Percentiles rank a stretch among this genome's conserved stretches.
Conservation (phyloP, 1,139 yeast species). For the Lodderomyces elongisporus region DNA sequence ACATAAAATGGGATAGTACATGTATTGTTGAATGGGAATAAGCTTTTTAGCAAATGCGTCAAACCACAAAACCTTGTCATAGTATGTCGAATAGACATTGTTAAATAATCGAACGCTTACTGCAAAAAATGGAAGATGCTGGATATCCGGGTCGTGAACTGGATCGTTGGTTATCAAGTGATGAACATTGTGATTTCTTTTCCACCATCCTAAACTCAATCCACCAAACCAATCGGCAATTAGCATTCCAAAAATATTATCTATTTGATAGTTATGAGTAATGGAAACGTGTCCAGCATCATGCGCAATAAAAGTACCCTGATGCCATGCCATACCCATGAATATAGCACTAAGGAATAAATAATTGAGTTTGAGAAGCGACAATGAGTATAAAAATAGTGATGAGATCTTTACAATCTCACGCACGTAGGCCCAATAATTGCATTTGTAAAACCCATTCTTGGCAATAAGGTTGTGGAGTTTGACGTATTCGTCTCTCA, state of each 20-base stretch:
- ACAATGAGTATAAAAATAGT: conserved; percentile 47
- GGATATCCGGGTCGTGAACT: conserved; percentile 90
- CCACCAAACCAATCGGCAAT: conserved; percentile 86
- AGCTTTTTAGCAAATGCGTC: conserved; percentile 59
- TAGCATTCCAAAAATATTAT: conserved; percentile 66
- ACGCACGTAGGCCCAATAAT: conserved; percentile 63
- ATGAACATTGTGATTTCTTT: conserved; percentile 85
- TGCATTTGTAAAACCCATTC: conserved; percentile 65
- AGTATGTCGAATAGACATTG: conserved; percentile 72
- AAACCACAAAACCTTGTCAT: conserved; percentile 60
- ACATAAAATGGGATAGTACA: conserved; percentile 73
- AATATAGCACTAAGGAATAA: conserved; percentile 55
- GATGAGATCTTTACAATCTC: conserved; percentile 60
- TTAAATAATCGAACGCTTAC: conserved; percentile 69
- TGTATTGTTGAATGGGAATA: conserved; percentile 61
- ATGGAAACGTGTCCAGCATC: conserved; percentile 87
- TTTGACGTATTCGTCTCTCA: conserved; percentile 54
- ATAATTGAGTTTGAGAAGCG: conserved; percentile 44
- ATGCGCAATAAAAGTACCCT: conserved; percentile 79
- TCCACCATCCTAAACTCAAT: conserved; percentile 91
- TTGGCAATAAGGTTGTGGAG: conserved; percentile 54
- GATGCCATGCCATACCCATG: conserved; percentile 86
- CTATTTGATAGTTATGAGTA: conserved; percentile 75
- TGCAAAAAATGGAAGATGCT: conserved; percentile 87
- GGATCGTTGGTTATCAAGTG: conserved; percentile 88